Evolutionary conservation across 495 filamentous ascomycete genomes (phyloP), one percentile per base, ranked within the genome.

Genomic region (Tuber indicum): DNA sequence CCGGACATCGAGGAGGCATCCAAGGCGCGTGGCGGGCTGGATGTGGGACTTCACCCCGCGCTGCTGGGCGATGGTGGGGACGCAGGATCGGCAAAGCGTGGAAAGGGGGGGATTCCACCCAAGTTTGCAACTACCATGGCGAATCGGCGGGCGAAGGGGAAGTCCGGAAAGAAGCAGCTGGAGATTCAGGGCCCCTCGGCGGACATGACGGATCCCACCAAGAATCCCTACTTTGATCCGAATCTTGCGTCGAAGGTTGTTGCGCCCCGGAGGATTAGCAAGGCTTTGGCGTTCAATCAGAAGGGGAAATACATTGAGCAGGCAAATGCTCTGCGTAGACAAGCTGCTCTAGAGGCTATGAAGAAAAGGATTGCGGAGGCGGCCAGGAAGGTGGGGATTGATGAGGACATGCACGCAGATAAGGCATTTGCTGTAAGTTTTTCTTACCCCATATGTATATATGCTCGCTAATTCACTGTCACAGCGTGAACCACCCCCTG

Each of bases 291-390:
- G 17, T 98, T 99, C 87, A 97, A 98, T 85, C 91, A 94, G 81
- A 97, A 97, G 84, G 96, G 96, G 72, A 98, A 98, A 88, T 98
- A 96, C 82, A 96, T 98, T 73, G 90, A 92, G 77, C 95, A 98
- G 84, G 96, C 92, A 2, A 93, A 92, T 83, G 94, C 93, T 77
- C 86, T 97, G 36, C 90, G 96, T 70, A 88, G 93, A 77, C 93
- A 97, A 85, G 93, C 91, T 42, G 91, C 92, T 80, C 87, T 99
- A 69, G 96, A 98, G 86, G 91, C 90, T 52, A 94, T 98, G 91
- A 98, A 98, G 84, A 93, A 91, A 86, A 88, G 92, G 70, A 97
- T 99, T 81, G 94, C 94, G 0, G 92, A 92, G 76, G 89, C 91
- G 78, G 91, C 94, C 39, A 89, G 94, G 75, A 94, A 93, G 80